Evolutionary conservation across 2,329 filamentous ascomycete genomes (phyloP), one percentile per base, ranked within the genome.

Genomic region (Orbilia javanica): DNA sequence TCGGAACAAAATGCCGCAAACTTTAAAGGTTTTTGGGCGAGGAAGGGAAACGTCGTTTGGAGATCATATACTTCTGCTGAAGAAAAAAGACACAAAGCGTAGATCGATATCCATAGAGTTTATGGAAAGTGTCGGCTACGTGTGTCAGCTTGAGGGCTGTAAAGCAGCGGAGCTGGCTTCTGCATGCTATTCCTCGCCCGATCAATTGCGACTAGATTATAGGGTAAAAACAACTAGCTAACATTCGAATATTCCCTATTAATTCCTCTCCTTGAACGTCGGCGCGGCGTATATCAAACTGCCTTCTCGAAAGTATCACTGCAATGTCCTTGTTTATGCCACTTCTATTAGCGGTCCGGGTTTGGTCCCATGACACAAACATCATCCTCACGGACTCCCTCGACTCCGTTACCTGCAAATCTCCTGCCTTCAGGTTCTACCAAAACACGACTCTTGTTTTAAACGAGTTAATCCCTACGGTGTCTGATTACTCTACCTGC

Each of bases 371-470:
- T 11, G 67, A 71, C 4, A 29, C 27, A 8, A 62, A 53, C 10
- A 36, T 66, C 22, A n/a, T 53, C 18, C 52, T 64, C 8, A 62
- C 60, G 2, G 60, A 71, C n/a, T 22, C 22, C 22, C 42, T 67
- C 18, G 18, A n/a, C 34, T 78, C 74, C 4, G 18, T 48, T 20
- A 72, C 44, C 8, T 78, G 67, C 53, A 39, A 78, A 53, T 7
- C 42, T 20, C 67, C 67, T 4, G 67, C 67, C 13, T 78, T 78
- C 20, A 52, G 74, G 13, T 72, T 78, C 20, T 78, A 29, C 20
- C 74, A 53, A 25, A 68, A 78, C 20, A 67, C 42, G 15, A 68
- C 74, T 4, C 52, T 78, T 8, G 67, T 72, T 10, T 46, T 78
- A 15, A 72, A 78, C 15, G 29, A 68, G 20, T 20, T 18, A 4